Percentiles rank a stretch among this genome's conserved stretches.
Evolutionary conservation across 2,329 filamentous ascomycete species (phyloP).

Genomic region (Lasiodiplodia theobromae): DNA sequence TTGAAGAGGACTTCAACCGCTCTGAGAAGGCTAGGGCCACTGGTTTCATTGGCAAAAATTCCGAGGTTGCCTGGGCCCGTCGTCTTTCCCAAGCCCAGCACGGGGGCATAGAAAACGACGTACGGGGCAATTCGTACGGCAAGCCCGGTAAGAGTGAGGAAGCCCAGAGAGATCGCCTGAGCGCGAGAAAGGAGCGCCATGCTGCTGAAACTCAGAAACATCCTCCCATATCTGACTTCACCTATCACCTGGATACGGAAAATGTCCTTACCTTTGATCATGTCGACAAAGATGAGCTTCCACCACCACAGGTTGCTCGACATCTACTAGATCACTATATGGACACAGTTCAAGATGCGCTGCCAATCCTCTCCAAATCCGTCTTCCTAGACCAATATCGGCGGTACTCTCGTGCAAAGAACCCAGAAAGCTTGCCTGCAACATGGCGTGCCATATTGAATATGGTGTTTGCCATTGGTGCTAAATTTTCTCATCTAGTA

Average conservation of each 20-base stretch:
- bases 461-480: constrained; percentile 51
- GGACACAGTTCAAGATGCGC: constrained; percentile 46
- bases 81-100: constrained; percentile 36
- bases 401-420: constrained; percentile 37
- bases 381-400: constrained; percentile 44
- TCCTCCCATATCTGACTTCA: constrained; percentile 7
- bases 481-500: constrained; percentile 43
- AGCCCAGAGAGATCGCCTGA: not conserved
- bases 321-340: constrained; percentile 47
- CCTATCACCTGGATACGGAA: constrained; percentile 40
- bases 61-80: constrained; percentile 39
- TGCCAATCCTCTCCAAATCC: constrained; percentile 48
- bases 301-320: constrained; percentile 41
- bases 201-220: not conserved
- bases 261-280: constrained; percentile 38
- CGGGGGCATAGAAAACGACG: constrained; percentile 1
- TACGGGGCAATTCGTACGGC: not conserved
- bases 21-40: constrained; percentile 38
- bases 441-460: constrained; percentile 50
- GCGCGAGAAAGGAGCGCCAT: not conserved
- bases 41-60: constrained; percentile 37
- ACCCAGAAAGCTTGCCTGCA: constrained; percentile 30
- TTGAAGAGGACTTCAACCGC: constrained; percentile 38
- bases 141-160: constrained; percentile 1
- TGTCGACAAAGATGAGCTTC: constrained; percentile 44